Base-by-base conservation (phyloP, 495 filamentous ascomycete species). In the Poronia punctata region DNA sequence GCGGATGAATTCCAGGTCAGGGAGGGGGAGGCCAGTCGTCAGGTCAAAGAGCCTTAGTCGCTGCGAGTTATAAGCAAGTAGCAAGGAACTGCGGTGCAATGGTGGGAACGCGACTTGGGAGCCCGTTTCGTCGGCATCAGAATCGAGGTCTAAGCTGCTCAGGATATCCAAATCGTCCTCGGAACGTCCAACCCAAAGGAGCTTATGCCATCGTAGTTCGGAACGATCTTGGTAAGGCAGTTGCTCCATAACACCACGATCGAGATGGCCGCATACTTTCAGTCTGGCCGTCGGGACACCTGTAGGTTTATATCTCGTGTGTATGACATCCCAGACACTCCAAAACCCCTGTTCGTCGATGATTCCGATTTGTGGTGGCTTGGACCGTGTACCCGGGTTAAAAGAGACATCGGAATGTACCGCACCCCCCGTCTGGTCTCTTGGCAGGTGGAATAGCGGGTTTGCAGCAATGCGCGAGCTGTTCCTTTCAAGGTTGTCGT, bases 391-490 rank as follows among this genome's bases (percentile, higher is more conserved):
- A 66, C 76, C 80, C n/a, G 84, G 83, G 48, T 84, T 88, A 54
- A 94, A 93, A 7, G 80, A 60, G 6, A 88, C 72, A 60, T 92
- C 84, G 0, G 78, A 75, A 56, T 90, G 84, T 6, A 66, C 49
- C 21, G 51, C 58, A 0, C 76, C 77, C 16, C 78, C 78, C 1
- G 78, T 84, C 21, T 70, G 50, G 10, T 65, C 57, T 6, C 54
- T 61, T 0, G 65, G 54, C 27, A 92, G 64, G 9, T 71, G 69
- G 25, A 79, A 60, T 7, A 86, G 46, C 2, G 78, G 76, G 45
- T 83, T 81, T 22, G 76, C 61, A 48, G 78, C 70, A 9, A 94
- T 63, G 34, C 67, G 70, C 27, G 79, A 80, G 32, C 65, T 30
- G 29, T 22, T 35, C 26, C 24, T 18, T 28, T 21, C 28, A 20